Evolutionary conservation across 1,139 yeast species (phyloP).

Genomic region (Geotrichum fermentans): DNA sequence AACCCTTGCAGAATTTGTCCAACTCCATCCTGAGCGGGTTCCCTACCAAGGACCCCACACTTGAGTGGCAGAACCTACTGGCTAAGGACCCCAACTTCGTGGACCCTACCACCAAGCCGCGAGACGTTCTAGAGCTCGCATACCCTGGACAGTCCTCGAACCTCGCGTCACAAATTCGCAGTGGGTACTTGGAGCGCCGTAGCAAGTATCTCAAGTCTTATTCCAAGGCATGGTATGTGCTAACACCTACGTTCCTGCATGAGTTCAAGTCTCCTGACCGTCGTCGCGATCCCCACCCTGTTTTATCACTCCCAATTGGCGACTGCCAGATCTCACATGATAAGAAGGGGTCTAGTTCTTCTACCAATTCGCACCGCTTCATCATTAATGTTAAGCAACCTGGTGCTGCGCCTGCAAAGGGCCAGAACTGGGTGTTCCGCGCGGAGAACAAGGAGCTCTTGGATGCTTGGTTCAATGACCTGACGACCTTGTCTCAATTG

Average conservation of each 20-base stretch:
- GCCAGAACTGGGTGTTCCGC: conserved; percentile 91
- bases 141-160: conserved; percentile 70
- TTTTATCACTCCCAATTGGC: conserved; percentile 75
- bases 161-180: conserved; percentile 62
- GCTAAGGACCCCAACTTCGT: conserved; percentile 71
- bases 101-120: conserved; percentile 63
- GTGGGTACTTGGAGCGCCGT: conserved; percentile 82
- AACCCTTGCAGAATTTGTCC: conserved; percentile 41
- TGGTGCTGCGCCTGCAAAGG: conserved; percentile 50
- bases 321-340: conserved; percentile 82
- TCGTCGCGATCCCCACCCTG: conserved; percentile 74
- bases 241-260: conserved; percentile 82
- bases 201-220: conserved; percentile 87
- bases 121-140: conserved; percentile 56
- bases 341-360: conserved; percentile 55
- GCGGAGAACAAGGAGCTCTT: conserved; percentile 72
- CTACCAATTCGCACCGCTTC: conserved; percentile 61
- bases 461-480: conserved; percentile 80
- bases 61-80: conserved; percentile 87
- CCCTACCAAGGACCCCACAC: conserved; percentile 66
- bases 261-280: conserved; percentile 85
- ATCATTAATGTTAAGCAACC: conserved; percentile 69
- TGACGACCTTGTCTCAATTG: conserved; percentile 58
- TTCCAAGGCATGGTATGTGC: conserved; percentile 83
- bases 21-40: conserved; percentile 69